phyloP scores from a whole-genome alignment of 352 stramenopile species.

The Salisapilia sapeloensis region DNA sequence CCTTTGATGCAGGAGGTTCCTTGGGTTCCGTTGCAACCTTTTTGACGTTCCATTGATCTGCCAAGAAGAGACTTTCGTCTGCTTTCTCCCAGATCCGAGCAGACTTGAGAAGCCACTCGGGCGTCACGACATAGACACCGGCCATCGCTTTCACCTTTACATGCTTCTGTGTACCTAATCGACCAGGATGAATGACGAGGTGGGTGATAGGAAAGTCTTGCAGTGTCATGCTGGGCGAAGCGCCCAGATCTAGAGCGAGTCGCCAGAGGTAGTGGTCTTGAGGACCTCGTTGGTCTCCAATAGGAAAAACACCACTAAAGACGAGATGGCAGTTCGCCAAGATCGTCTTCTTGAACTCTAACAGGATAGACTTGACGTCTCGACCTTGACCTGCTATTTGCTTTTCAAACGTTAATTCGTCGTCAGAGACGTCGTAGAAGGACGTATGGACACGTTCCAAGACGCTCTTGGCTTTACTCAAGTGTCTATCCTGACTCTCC shows the following conservation, averaged over 20 bases:
- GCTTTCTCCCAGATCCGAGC: slow-evolving; percentile 47
- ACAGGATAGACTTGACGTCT: slow-evolving; percentile 53
- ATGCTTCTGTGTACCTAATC: slow-evolving; percentile 69
- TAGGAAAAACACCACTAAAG: slow-evolving; percentile 69
- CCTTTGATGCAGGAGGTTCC: slow-evolving; percentile 1
- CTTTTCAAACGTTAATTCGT: slow-evolving; percentile 31
- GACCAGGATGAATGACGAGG: slow-evolving; percentile 64
- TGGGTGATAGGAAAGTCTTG: slow-evolving; percentile 68
- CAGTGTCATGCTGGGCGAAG: slow-evolving; percentile 41
- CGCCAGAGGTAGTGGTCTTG: slow-evolving; percentile 63
- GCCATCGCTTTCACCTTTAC: slow-evolving; percentile 46
- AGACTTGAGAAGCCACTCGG: slow-evolving; percentile 70
- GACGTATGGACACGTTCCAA: slow-evolving; percentile 28
- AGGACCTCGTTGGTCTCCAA: slow-evolving; percentile 27
- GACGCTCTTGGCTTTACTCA: slow-evolving; percentile 30
- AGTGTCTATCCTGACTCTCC: slow-evolving; percentile 18
- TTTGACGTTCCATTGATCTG: slow-evolving; percentile 40
- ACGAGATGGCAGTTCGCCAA: slow-evolving; percentile 47
- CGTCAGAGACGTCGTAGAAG: slow-evolving; percentile 38
- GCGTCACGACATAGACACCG: slow-evolving; percentile 42
- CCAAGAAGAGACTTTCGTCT: slow-evolving; percentile 43
- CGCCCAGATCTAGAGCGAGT: slow-evolving; percentile 51
- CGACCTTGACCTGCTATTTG: slow-evolving; percentile 50
- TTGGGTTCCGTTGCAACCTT: slow-evolving; percentile 4
- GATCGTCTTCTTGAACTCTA: slow-evolving; percentile 49